Conservation (phyloP, 257 asterid species). For the Rehmannia glutinosa region DNA sequence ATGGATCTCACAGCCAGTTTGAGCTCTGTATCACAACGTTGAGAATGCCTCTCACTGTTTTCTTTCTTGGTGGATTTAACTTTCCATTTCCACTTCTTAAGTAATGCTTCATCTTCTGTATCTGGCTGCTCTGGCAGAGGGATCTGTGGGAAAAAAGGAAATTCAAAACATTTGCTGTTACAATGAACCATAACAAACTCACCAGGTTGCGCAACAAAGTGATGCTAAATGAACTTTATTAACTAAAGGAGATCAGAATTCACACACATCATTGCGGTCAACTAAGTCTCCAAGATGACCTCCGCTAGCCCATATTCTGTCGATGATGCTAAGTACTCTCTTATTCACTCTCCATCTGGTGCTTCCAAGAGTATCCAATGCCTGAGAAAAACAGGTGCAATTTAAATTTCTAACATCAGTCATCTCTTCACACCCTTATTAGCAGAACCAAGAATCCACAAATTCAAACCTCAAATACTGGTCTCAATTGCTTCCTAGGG, state of each 20-base stretch:
- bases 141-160: slow-evolving; percentile 43
- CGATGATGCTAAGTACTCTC: slow-evolving; percentile 69
- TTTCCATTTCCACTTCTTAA: slow-evolving; percentile 89
- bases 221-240: background rate
- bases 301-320: slow-evolving; percentile 92
- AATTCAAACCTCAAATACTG: slow-evolving; percentile 74
- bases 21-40: slow-evolving; percentile 90
- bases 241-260: slow-evolving; percentile 1
- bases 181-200: background rate
- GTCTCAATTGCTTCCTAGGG: slow-evolving; percentile 57
- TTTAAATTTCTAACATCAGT: slow-evolving; percentile 5
- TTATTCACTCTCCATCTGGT: slow-evolving; percentile 94
- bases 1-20: slow-evolving; percentile 78
- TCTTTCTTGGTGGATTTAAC: slow-evolving; percentile 64
- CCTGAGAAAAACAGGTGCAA: slow-evolving; percentile 41
- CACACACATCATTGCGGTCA: slow-evolving; percentile 80
- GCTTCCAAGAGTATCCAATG: slow-evolving; percentile 91
- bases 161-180: slow-evolving; percentile 1
- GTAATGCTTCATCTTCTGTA: slow-evolving; percentile 70
- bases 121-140: slow-evolving; percentile 83
- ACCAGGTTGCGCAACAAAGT: too few species aligned
- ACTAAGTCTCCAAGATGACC: slow-evolving; percentile 81
- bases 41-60: slow-evolving; percentile 90
- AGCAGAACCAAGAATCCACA: slow-evolving; percentile 10
- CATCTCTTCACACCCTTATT: background rate